Evolutionary conservation across 2,329 filamentous ascomycete species (phyloP).

Genomic region (Alternaria ethzedia): DNA sequence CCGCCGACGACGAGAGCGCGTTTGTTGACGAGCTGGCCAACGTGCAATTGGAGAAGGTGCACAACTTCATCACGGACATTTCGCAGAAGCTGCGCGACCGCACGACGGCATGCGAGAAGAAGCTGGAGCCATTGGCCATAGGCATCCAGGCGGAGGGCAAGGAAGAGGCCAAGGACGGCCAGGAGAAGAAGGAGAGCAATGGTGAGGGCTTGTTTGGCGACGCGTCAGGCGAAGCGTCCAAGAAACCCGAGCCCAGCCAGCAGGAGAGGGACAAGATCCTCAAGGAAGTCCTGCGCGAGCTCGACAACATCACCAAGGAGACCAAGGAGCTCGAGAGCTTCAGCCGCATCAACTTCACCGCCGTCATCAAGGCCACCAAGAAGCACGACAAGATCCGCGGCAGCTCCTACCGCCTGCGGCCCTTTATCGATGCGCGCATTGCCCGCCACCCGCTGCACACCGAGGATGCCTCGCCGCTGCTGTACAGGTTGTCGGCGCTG

Average conservation of each 20-base stretch:
- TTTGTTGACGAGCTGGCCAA: slow-evolving; percentile 97
- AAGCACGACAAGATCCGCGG: slow-evolving; percentile 97
- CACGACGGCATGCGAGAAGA: slow-evolving; percentile 71
- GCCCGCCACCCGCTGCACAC: slow-evolving; percentile 93
- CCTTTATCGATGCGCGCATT: slow-evolving; percentile 88
- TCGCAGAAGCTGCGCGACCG: slow-evolving; percentile 82
- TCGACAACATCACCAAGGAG: slow-evolving; percentile 88
- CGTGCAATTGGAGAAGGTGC: slow-evolving; percentile 92
- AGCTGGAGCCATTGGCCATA: slow-evolving; percentile 65
- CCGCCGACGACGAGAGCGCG: slow-evolving; percentile 87
- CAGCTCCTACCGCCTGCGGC: slow-evolving; percentile 82
- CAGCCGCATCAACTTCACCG: slow-evolving; percentile 95
- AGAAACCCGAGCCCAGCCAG: slow-evolving; percentile 40
- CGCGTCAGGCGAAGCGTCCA: slow-evolving; percentile 20
- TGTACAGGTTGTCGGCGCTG: slow-evolving; percentile 90
- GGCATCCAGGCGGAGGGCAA: slow-evolving; percentile 32
- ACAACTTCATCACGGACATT: slow-evolving; percentile 84
- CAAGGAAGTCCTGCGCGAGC: slow-evolving; percentile 75
- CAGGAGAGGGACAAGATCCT: slow-evolving; percentile 61
- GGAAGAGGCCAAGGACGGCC: slow-evolving; percentile 16
- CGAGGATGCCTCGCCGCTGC: slow-evolving; percentile 87
- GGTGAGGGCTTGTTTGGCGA: slow-evolving; percentile 23
- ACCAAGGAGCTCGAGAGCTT: slow-evolving; percentile 94
- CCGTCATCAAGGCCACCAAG: slow-evolving; percentile 97
- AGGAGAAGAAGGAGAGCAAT: slow-evolving; percentile 14